A percentile compares a stretch with the other conserved stretches of the same genome.
phyloP scores from a whole-genome alignment of 805 yeast genomes.

The Ogataea siamensis region DNA sequence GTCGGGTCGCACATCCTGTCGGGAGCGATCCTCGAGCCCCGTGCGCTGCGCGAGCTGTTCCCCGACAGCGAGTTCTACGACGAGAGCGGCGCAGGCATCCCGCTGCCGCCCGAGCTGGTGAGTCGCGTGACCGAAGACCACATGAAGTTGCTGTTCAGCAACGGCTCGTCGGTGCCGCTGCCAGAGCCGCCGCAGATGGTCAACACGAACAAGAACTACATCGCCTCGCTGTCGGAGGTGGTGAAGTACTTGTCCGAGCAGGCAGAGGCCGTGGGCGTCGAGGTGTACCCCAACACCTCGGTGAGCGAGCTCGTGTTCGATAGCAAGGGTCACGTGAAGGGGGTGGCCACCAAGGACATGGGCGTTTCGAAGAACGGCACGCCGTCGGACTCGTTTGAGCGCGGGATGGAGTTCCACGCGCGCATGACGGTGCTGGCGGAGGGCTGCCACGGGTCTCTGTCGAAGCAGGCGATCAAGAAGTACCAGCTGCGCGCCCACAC shows the following conservation, averaged over 20 bases:
- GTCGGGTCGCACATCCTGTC: constrained; percentile 90
- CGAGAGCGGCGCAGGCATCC: constrained; percentile 56
- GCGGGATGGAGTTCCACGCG: constrained; percentile 97
- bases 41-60: constrained; percentile 79
- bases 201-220: constrained; percentile 77
- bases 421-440: constrained; percentile 88
- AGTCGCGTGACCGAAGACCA: constrained; percentile 76
- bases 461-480: constrained; percentile 71
- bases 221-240: constrained; percentile 78
- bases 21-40: constrained; percentile 93
- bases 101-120: constrained; percentile 72
- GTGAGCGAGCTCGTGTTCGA: constrained; percentile 75
- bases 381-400: constrained; percentile 82
- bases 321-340: constrained; percentile 62
- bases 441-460: constrained; percentile 96
- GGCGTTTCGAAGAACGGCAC: constrained; percentile 75
- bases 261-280: constrained; percentile 94
- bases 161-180: constrained; percentile 54
- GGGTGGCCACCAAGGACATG: constrained; percentile 93
- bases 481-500: constrained; percentile 64
- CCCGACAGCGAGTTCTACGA: constrained; percentile 59
- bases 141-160: constrained; percentile 65
- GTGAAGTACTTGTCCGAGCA: constrained; percentile 78
- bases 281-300: constrained; percentile 85
- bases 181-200: constrained; percentile 94